These are phyloP conservation scores for Diaporthe eres DNA, from an alignment of 2,329 filamentous ascomycete species.

Conservation along the genomic window DNA sequence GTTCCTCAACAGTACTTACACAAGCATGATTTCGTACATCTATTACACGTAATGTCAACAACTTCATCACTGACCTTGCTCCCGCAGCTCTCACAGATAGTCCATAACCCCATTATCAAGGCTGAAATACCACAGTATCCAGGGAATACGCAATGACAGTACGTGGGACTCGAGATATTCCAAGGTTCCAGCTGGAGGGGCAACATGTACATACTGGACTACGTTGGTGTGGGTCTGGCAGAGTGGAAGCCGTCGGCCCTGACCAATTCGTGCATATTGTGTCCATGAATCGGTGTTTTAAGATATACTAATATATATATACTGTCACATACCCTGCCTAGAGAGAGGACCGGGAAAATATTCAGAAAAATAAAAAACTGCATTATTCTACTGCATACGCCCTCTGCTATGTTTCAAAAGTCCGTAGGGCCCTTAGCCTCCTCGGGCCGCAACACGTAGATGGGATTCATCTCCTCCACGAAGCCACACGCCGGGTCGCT, in stretches of 20 bases:
- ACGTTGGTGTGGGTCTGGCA: not conserved
- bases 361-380: not conserved
- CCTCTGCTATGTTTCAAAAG: not conserved
- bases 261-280: not conserved
- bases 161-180: not conserved
- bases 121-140: not conserved
- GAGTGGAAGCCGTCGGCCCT: not conserved
- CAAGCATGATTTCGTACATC: not conserved
- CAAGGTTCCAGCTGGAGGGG: not conserved
- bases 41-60: not conserved
- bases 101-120: not conserved
- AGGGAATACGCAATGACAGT: not conserved
- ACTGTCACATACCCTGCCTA: not conserved
- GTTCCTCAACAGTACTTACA: not conserved
- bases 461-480: constrained; percentile 21
- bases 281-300: not conserved
- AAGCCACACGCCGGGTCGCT: constrained; percentile 5
- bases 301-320: not conserved
- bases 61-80: not conserved
- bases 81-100: not conserved
- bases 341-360: not conserved
- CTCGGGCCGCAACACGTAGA: constrained; percentile 4
- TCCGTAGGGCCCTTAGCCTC: not conserved
- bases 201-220: not conserved
- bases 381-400: no score